Percentiles rank a stretch among this genome's conserved stretches.
These are phyloP conservation scores for Tuber borchii DNA, from an alignment of 495 filamentous ascomycete species.

Conservation along the genomic window DNA sequence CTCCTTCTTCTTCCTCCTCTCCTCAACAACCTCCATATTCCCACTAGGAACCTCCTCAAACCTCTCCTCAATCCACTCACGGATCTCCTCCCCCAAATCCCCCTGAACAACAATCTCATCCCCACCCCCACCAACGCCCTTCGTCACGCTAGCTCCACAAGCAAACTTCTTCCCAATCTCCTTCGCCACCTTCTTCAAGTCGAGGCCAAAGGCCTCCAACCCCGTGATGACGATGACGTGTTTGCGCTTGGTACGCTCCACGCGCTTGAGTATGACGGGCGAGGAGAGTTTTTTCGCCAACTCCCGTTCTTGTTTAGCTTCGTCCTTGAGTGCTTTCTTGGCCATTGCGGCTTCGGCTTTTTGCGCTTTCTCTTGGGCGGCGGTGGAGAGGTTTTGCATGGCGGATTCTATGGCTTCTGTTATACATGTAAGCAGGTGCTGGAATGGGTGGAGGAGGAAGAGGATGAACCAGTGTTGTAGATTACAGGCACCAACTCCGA, in stretches of 20 bases:
- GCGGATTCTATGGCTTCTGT: constrained; percentile 75
- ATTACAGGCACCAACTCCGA: constrained; percentile 65
- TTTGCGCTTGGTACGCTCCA: constrained; percentile 97
- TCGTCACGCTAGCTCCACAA: constrained; percentile 86
- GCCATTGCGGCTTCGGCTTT: constrained; percentile 46
- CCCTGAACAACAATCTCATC: constrained; percentile 99
- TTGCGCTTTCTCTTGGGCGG: constrained; percentile 75
- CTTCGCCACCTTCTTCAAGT: constrained; percentile 88
- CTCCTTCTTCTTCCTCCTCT: constrained; percentile 42
- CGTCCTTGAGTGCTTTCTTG: constrained; percentile 90
- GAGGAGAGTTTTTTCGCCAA: constrained; percentile 63
- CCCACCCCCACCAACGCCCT: constrained; percentile 64
- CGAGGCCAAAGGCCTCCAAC: constrained; percentile 80
- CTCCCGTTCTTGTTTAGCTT: constrained; percentile 84
- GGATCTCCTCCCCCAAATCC: constrained; percentile 89
- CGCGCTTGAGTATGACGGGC: constrained; percentile 85
- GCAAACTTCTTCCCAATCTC: constrained; percentile 90
- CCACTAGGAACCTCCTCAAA: constrained; percentile 80
- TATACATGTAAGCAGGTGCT: constrained; percentile 43
- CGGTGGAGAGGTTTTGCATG: constrained; percentile 74
- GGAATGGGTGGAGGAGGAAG: background rate
- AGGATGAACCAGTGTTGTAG: constrained; percentile 69
- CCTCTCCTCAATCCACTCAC: constrained; percentile 79
- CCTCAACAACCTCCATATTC: constrained; percentile 75
- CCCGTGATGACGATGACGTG: constrained; percentile 85